phyloP scores from a whole-genome alignment of 345 rosid species.

The Gossypium rotundifolium region DNA sequence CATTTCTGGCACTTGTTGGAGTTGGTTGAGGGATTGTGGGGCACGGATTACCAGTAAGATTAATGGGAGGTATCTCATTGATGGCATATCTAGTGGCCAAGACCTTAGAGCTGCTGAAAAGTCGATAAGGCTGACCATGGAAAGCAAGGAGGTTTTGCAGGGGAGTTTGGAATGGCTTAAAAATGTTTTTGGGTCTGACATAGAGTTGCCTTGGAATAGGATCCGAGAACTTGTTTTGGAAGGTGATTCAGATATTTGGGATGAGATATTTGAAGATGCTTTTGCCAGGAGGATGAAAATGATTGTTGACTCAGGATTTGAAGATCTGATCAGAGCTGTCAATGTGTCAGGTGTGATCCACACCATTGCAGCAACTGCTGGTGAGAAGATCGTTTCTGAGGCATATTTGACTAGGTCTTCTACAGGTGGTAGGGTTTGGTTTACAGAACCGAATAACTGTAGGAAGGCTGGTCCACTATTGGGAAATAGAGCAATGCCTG shows the following conservation, averaged over 20 bases:
- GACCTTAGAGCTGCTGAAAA: constrained; percentile 83
- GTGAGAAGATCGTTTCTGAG: constrained; percentile 60
- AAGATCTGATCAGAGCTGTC: constrained; percentile 49
- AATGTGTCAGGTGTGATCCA: constrained; percentile 48
- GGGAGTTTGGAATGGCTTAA: constrained; percentile 96
- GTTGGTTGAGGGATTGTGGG: constrained; percentile 80
- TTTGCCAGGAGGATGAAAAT: constrained; percentile 83
- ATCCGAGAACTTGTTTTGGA: constrained; percentile 81
- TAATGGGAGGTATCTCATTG: constrained; percentile 58
- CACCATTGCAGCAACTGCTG: constrained; percentile 34
- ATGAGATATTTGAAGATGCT: constrained; percentile 94
- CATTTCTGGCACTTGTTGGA: constrained; percentile 56
- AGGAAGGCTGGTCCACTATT: constrained; percentile 44
- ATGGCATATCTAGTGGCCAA: constrained; percentile 55
- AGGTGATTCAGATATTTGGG: constrained; percentile 90
- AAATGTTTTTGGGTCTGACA: constrained; percentile 89
- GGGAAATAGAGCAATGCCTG: constrained; percentile 42
- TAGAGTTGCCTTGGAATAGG: constrained; percentile 95
- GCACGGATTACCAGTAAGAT: constrained; percentile 51
- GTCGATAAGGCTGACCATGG: constrained; percentile 70
- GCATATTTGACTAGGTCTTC: constrained; percentile 79
- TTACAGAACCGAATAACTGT: constrained; percentile 62
- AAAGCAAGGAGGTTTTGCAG: constrained; percentile 75
- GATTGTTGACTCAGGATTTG: constrained; percentile 60
- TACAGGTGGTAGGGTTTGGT: constrained; percentile 95